Evolutionary conservation across 495 filamentous ascomycete species (phyloP).

Genomic region (Hypoxylon intermedium): DNA sequence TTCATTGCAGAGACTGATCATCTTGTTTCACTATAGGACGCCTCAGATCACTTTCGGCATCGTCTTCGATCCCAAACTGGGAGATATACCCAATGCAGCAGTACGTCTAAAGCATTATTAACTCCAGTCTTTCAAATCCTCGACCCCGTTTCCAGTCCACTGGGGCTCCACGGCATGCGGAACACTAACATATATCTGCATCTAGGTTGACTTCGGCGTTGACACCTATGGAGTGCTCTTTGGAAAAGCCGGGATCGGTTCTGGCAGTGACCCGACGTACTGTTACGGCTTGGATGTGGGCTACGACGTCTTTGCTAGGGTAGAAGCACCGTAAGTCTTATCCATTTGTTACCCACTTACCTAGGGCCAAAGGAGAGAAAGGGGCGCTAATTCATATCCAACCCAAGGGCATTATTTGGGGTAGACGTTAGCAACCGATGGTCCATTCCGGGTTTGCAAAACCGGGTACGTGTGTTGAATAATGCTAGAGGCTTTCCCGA

Average conservation of each 20-base stretch:
- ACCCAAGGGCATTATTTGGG: not conserved
- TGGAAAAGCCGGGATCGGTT: not conserved
- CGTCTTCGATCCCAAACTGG: not conserved
- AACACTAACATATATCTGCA: not conserved
- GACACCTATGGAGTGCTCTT: not conserved
- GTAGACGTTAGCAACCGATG: not conserved
- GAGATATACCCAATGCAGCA: not conserved
- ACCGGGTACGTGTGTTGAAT: not conserved
- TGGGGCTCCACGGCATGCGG: too few relatives aligned
- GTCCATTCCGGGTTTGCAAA: not conserved
- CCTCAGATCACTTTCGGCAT: not conserved
- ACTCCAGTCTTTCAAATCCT: not conserved
- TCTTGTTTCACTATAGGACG: not conserved
- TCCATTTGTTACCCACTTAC: not conserved
- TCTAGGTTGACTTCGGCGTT: not conserved
- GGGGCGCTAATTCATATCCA: not conserved
- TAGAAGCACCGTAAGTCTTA: not conserved
- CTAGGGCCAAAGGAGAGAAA: too few relatives aligned
- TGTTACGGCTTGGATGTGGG: not conserved
- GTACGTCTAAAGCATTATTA: not conserved
- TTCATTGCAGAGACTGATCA: not conserved
- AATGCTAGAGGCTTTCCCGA: too few relatives aligned
- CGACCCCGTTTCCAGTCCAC: not conserved
- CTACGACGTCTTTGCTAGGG: not conserved
- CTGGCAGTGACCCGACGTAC: not conserved